phyloP scores from a whole-genome alignment of 2,329 filamentous ascomycete genomes.

The Arthrinium puccinioides region DNA sequence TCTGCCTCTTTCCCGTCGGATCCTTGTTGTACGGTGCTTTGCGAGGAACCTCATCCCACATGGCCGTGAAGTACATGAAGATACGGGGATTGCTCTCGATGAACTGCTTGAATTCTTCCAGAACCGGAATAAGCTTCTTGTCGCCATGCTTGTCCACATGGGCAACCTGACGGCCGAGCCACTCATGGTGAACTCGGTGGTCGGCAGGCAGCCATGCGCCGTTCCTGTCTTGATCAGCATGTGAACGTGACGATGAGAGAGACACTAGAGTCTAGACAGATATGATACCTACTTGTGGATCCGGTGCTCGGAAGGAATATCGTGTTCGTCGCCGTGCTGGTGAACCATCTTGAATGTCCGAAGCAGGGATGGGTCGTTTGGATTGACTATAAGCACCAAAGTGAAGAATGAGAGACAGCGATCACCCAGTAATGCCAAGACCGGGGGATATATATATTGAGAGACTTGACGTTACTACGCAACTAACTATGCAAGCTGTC shows the following conservation, averaged over 20 bases:
- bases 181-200: constrained; percentile 54
- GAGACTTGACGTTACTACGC: too few relatives aligned
- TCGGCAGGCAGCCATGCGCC: constrained; percentile 59
- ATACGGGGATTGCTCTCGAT: constrained; percentile 59
- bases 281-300: constrained; percentile 32
- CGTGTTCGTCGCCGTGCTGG: constrained; percentile 41
- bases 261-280: too few relatives aligned
- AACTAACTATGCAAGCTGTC: too few relatives aligned
- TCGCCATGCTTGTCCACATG: constrained; percentile 43
- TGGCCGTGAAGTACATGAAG: constrained; percentile 58
- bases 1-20: constrained; percentile 53
- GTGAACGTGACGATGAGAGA: not conserved
- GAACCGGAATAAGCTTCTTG: constrained; percentile 45
- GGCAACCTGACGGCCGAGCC: constrained; percentile 49
- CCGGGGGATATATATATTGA: too few relatives aligned
- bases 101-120: constrained; percentile 57
- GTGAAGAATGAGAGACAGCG: too few relatives aligned
- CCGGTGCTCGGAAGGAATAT: constrained; percentile 41
- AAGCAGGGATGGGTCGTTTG: too few relatives aligned
- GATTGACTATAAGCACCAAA: too few relatives aligned
- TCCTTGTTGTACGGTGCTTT: constrained; percentile 54
- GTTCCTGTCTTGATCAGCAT: not conserved
- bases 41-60: constrained; percentile 61
- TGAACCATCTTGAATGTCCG: constrained; percentile 42
- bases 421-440: too few relatives aligned